phyloP scores from a whole-genome alignment of 805 yeast genomes.

The Ogataea glucozyma region DNA sequence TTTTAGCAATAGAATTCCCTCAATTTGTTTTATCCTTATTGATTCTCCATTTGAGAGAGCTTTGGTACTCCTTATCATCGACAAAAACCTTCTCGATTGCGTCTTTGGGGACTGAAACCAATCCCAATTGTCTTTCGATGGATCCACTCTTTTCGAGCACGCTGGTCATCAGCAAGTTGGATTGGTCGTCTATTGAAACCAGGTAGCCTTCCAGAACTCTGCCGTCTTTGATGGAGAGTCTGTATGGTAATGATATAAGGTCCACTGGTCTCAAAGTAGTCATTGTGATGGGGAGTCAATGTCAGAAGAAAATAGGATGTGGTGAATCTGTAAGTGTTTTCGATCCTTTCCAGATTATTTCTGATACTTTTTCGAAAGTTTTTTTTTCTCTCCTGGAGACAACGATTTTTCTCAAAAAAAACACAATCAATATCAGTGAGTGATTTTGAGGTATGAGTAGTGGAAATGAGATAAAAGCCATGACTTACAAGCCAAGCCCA shows the following conservation, averaged over 20 bases:
- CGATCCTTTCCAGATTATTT: neutral
- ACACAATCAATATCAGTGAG: neutral
- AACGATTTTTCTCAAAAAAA: neutral
- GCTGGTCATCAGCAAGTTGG: slow-evolving; percentile 42
- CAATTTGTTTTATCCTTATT: slow-evolving; percentile 4
- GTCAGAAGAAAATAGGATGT: slow-evolving; percentile 1
- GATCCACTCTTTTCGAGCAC: slow-evolving; percentile 34
- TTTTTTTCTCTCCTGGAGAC: slow-evolving; percentile 2
- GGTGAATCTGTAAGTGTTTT: neutral
- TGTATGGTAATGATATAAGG: slow-evolving; percentile 35
- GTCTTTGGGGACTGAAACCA: slow-evolving; percentile 52
- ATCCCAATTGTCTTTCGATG: slow-evolving; percentile 44
- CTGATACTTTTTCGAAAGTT: neutral
- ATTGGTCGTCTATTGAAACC: slow-evolving; percentile 46
- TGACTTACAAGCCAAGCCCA: slow-evolving; percentile 24
- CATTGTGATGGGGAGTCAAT: slow-evolving; percentile 19
- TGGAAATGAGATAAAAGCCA: slow-evolving; percentile 1
- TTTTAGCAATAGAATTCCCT: neutral
- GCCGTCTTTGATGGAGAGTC: slow-evolving; percentile 32
- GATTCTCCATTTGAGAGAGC: slow-evolving; percentile 18
- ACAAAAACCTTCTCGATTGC: slow-evolving; percentile 38
- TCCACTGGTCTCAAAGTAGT: slow-evolving; percentile 33
- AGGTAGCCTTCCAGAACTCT: slow-evolving; percentile 39
- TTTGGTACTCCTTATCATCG: slow-evolving; percentile 24
- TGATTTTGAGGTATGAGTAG: neutral